Conservation (phyloP, 2,329 filamentous ascomycete species). For the Aspergillus intermedius region DNA sequence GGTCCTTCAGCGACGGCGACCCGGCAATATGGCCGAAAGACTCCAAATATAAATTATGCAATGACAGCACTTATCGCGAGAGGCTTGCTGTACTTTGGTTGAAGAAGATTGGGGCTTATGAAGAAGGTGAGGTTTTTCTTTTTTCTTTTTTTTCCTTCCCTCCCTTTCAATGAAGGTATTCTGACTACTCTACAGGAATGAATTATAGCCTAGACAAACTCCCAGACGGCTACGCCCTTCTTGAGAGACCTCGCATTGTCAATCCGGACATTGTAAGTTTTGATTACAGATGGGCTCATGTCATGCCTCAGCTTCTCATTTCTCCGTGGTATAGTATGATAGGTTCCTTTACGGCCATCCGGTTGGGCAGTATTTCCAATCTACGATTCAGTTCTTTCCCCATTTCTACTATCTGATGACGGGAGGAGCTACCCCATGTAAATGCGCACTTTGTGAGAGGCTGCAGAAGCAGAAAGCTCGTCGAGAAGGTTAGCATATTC, state of each 20-base stretch:
- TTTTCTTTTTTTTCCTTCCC: background rate
- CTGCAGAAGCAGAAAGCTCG: conserved; percentile 8
- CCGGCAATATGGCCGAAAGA: conserved; percentile 30
- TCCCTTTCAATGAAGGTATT: background rate
- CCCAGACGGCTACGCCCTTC: conserved; percentile 50
- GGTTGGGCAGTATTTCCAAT: conserved; percentile 45
- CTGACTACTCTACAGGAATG: conserved; percentile 24
- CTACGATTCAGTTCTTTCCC: conserved; percentile 48
- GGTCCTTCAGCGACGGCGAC: conserved; percentile 34
- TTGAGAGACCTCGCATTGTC: conserved; percentile 42
- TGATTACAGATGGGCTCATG: background rate
- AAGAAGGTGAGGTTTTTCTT: conserved; percentile 24
- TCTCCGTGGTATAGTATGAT: conserved; percentile 38
- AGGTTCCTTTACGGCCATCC: conserved; percentile 55
- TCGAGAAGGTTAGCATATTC: background rate
- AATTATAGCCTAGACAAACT: conserved; percentile 48
- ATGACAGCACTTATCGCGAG: conserved; percentile 42
- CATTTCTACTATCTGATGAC: conserved; percentile 55
- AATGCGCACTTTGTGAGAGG: conserved; percentile 44
- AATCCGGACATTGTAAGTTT: conserved; percentile 28
- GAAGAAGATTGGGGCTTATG: conserved; percentile 33
- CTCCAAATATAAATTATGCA: conserved; percentile 26
- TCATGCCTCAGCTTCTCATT: background rate
- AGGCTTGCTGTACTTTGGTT: conserved; percentile 47
- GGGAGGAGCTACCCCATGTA: conserved; percentile 39